Base-by-base conservation (phyloP, 148 eudicot genomes). In the Polygonum maritimum region DNA sequence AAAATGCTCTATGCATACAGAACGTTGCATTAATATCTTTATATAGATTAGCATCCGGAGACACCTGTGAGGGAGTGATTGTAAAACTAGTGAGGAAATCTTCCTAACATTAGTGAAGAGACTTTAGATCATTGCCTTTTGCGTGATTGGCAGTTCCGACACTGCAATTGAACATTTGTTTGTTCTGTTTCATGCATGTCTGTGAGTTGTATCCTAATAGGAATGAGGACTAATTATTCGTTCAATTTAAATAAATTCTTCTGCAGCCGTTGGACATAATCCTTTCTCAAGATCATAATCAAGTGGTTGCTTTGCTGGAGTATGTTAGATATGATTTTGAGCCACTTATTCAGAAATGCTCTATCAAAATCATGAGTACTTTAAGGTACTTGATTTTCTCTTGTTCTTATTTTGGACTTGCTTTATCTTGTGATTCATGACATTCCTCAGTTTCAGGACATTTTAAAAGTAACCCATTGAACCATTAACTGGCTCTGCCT, bases 201-300 rank as follows among this genome's bases (percentile, higher is more conserved):
- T 63, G 69, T 12, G 26, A 60, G 36, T 31, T 35, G 71, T 67
- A 67, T 67, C 36, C 45, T 67, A 19, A 67, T 38, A 67, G 71
- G 45, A 36, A 14, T 11, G 54, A 6, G 1, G 48, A 67, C 75
- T 15, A 76, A 67, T 40, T 14, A 62, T 36, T 45, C 57, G 45
- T 39, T 65, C 39, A 6, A 26, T 62, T n/a, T 48, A 71, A 47
- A 21, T 38, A 18, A 26, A 26, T 67, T 76, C 36, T 73, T 45
- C 39, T 83, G 84, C 87, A 95, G 99, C 94, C 99, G 72, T 82
- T 95, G 82, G 94, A 95, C 86, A 81, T 89, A 38, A 84, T 95
- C 38, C 94, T 95, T 77, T 85, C 90, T 80, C 97, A 95, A 86
- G 99, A 95, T 87, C 98, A 89, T 77, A 95, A 84, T 84, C 99